Conservation (phyloP, 352 stramenopile species). For the Phytophthora meadii region DNA sequence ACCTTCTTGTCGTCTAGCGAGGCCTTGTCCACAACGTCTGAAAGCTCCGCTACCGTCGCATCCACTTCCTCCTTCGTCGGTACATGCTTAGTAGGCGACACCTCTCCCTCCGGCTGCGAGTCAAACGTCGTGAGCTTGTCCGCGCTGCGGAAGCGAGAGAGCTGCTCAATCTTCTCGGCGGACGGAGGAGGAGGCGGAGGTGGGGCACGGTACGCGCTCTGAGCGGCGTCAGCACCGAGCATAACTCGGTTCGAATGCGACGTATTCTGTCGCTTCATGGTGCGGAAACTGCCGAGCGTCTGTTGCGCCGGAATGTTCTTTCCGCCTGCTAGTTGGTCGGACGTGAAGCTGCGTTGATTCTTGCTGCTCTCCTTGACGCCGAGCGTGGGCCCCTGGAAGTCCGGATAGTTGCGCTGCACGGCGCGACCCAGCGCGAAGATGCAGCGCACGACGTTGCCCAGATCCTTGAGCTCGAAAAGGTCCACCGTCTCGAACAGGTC, state of each 20-base stretch:
- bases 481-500: slow-evolving; percentile 92
- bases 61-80: slow-evolving; percentile 45
- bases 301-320: slow-evolving; percentile 67
- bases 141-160: slow-evolving; percentile 61
- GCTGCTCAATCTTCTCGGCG: slow-evolving; percentile 72
- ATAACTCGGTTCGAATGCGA: slow-evolving; percentile 71
- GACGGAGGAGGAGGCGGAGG: slow-evolving; percentile 76
- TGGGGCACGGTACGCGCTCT: slow-evolving; percentile 60
- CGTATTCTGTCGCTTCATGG: slow-evolving; percentile 68
- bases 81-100: slow-evolving; percentile 29
- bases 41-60: slow-evolving; percentile 54
- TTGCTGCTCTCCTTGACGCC: slow-evolving; percentile 85
- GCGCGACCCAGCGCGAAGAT: slow-evolving; percentile 78
- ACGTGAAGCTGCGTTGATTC: slow-evolving; percentile 77
- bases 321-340: slow-evolving; percentile 70
- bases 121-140: slow-evolving; percentile 37
- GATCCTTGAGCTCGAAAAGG: slow-evolving; percentile 90
- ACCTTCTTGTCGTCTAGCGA: slow-evolving; percentile 37
- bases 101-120: slow-evolving; percentile 34
- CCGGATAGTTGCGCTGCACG: slow-evolving; percentile 75
- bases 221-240: slow-evolving; percentile 71
- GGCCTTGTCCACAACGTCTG: slow-evolving; percentile 51
- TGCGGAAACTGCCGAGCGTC: slow-evolving; percentile 75
- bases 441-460: slow-evolving; percentile 83
- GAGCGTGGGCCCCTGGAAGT: slow-evolving; percentile 77